Base-by-base conservation (phyloP, 306 rosid genomes). In the apple (Malus domestica) region DNA sequence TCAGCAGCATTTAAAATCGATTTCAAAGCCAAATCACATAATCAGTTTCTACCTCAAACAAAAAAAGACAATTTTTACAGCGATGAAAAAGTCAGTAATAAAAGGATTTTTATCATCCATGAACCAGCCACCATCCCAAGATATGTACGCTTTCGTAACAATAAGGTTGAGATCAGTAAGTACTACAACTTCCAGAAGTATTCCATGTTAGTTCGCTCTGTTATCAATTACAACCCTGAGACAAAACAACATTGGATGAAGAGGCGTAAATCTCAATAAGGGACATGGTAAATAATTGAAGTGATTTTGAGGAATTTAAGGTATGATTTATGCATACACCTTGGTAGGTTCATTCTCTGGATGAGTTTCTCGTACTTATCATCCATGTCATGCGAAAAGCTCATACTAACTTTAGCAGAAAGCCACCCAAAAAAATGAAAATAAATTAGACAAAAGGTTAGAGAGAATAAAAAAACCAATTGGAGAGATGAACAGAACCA, bases 91-190 rank as follows among this genome's bases (percentile, higher is more conserved):
- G 69, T 40, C 13, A 10, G 14, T 67, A n/a, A 29, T 23, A 35
- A 51, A 38, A 75, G 40, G 54, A 80, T 30, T 10, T 65, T 80
- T 85, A 95, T 97, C 98, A 80, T 92, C 98, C 97, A 95, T 95
- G 89, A 95, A 95, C 98, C 98, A 95, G 80, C 91, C 90, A 60
- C 97, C 97, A 87, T 95, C 98, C 32, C 90, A 95, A 71, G 96
- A 90, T 79, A 95, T 89, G 74, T 95, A 95, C 65, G 97, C 98
- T 81, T 95, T 95, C 12, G 85, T 87, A 78, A 95, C 82, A 68
- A 85, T 87, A 51, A 95, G 96, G 73, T 89, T 83, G 35, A 95
- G 88, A 87, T 95, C 98, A 77, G 97, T 95, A 33, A 95, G 96
- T 54, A 90, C 82, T 58, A 92, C 91, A 70, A 89, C 98, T 83